phyloP scores from a whole-genome alignment of 345 rosid species.

The Eutrema japonicum region DNA sequence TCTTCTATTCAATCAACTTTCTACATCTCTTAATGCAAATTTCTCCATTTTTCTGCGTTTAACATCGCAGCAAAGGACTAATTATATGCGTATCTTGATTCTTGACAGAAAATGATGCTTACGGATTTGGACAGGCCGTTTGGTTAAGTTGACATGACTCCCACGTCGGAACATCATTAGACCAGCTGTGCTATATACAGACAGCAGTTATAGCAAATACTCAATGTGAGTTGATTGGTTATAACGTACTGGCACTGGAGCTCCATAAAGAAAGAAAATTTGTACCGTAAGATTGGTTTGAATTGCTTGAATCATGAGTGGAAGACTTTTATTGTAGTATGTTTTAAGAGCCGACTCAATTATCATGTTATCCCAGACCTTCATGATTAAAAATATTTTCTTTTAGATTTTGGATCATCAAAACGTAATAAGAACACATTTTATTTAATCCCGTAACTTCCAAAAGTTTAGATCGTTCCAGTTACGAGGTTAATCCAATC shows the following conservation, averaged over 20 bases:
- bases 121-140: constrained; percentile 84
- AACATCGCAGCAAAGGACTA: not conserved
- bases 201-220: not conserved
- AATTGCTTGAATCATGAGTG: constrained; percentile 68
- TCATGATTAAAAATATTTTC: not conserved
- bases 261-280: constrained; percentile 21
- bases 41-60: not conserved
- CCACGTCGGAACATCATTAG: constrained; percentile 62
- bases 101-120: constrained; percentile 36
- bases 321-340: constrained; percentile 69
- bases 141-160: constrained; percentile 59
- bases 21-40: not conserved
- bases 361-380: constrained; percentile 91
- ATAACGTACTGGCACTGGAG: not conserved
- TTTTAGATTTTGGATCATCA: not conserved
- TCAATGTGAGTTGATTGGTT: constrained; percentile 7
- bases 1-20: not conserved
- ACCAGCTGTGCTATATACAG: constrained; percentile 60
- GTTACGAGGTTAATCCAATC: not conserved
- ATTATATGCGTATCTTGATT: constrained; percentile 1
- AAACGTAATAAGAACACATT: constrained; percentile 2
- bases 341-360: constrained; percentile 84
- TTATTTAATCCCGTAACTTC: not conserved
- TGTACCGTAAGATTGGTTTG: constrained; percentile 69
- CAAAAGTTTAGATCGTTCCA: not conserved